Evolutionary conservation across 1,284 basidiomycete species (phyloP).

Genomic region (Peniophora sp.): DNA sequence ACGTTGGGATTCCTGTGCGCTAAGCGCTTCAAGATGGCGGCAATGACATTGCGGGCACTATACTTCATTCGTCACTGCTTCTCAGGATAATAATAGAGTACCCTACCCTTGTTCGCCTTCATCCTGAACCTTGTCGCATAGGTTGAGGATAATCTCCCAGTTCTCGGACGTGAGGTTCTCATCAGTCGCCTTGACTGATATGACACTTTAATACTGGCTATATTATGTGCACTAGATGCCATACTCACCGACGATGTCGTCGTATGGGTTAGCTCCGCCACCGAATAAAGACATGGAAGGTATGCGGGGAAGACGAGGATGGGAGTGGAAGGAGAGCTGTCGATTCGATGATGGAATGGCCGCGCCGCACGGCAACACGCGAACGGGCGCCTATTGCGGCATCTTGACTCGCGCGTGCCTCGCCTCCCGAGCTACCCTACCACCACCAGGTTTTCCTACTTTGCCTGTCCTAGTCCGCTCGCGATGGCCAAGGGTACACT

Average conservation of each 20-base stretch:
- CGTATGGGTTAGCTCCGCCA: slow-evolving; percentile 72
- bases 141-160: slow-evolving; percentile 90
- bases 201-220: neutral
- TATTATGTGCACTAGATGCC: neutral
- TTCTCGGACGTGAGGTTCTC: slow-evolving; percentile 92
- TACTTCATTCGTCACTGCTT: neutral
- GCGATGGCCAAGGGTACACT: slow-evolving; percentile 54
- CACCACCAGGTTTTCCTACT: slow-evolving; percentile 6
- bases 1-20: slow-evolving; percentile 95
- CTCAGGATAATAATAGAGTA: slow-evolving; percentile 1
- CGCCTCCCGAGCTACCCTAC: neutral
- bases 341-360: too few relatives aligned
- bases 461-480: slow-evolving; percentile 11
- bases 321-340: neutral
- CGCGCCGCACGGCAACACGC: too few relatives aligned
- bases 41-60: slow-evolving; percentile 84
- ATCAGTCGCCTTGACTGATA: slow-evolving; percentile 83
- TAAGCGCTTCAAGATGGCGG: slow-evolving; percentile 83
- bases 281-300: slow-evolving; percentile 48
- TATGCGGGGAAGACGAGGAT: neutral
- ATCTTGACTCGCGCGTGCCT: neutral
- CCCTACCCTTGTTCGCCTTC: slow-evolving; percentile 78
- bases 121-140: slow-evolving; percentile 95
- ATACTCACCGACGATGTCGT: slow-evolving; percentile 84
- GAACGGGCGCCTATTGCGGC: neutral